Conservation (phyloP, 148 eudicot species). For the Selenicereus undatus region DNA sequence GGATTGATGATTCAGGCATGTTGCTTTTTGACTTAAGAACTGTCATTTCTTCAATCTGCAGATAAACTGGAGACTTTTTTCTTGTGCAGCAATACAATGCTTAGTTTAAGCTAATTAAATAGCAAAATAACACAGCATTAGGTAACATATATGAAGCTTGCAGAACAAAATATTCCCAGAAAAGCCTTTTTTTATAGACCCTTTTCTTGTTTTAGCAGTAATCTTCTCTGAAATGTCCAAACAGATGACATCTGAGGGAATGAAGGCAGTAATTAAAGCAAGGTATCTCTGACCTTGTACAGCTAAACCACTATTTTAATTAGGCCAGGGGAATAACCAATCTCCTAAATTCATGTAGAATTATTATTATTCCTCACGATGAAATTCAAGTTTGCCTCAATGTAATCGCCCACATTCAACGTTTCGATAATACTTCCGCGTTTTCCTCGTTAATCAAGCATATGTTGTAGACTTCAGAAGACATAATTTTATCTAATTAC, state of each 20-base stretch:
- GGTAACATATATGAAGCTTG: not conserved
- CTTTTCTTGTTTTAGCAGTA: not conserved
- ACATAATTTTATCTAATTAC: no score
- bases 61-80: slow-evolving; percentile 14
- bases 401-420: not conserved
- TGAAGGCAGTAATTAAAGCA: not conserved
- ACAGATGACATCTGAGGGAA: not conserved
- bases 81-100: not conserved
- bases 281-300: not conserved
- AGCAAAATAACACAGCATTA: not conserved
- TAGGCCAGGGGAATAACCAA: not conserved
- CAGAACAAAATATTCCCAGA: not conserved
- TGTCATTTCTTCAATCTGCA: slow-evolving; percentile 10
- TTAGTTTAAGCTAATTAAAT: not conserved
- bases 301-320: not conserved
- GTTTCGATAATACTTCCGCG: not conserved
- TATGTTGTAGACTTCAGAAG: no score
- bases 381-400: not conserved
- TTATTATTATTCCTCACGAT: not conserved
- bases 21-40: slow-evolving; percentile 1
- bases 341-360: not conserved
- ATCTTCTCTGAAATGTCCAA: not conserved
- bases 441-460: no score
- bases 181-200: not conserved
- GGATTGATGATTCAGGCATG: slow-evolving; percentile 9